Percentiles rank a stretch among this genome's conserved stretches.
Evolutionary conservation across 257 asterid species (phyloP).

Genomic region (Eucommia ulmoides): DNA sequence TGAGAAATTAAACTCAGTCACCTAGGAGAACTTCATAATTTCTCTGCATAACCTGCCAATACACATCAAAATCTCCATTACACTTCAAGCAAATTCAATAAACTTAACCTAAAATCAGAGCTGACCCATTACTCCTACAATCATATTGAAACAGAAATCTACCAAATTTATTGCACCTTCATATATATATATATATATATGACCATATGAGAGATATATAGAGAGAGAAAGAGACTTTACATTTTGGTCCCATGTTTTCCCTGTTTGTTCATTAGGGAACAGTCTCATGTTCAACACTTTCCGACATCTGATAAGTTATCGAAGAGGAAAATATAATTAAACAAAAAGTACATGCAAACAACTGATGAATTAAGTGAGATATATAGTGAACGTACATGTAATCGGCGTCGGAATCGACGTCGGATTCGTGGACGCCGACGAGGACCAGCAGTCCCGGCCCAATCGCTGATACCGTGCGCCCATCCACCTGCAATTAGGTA

Average conservation of each 20-base stretch:
- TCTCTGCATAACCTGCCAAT: not conserved
- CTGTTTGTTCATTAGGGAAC: not conserved
- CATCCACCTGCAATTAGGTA: not conserved
- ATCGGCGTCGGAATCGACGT: not conserved
- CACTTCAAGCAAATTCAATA: no score
- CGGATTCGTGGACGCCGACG: not conserved
- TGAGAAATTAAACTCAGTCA: no score
- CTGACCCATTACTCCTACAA: no score
- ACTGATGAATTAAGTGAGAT: no score
- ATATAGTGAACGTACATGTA: not conserved
- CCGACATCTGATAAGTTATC: not conserved
- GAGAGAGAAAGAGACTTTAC: not conserved
- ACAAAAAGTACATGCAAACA: not conserved
- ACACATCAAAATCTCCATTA: not conserved
- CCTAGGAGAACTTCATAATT: not conserved
- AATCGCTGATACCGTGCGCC: not conserved
- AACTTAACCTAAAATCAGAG: no score
- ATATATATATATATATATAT: no score
- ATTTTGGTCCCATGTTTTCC: not conserved
- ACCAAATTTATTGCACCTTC: no score
- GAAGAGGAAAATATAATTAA: not conserved
- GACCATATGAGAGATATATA: not conserved
- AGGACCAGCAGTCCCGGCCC: not conserved
- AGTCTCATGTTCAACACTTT: not conserved
- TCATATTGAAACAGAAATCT: no score